These are phyloP conservation scores for Gynandropsis gynandra DNA, from an alignment of 345 rosid genomes.

Conservation along the genomic window DNA sequence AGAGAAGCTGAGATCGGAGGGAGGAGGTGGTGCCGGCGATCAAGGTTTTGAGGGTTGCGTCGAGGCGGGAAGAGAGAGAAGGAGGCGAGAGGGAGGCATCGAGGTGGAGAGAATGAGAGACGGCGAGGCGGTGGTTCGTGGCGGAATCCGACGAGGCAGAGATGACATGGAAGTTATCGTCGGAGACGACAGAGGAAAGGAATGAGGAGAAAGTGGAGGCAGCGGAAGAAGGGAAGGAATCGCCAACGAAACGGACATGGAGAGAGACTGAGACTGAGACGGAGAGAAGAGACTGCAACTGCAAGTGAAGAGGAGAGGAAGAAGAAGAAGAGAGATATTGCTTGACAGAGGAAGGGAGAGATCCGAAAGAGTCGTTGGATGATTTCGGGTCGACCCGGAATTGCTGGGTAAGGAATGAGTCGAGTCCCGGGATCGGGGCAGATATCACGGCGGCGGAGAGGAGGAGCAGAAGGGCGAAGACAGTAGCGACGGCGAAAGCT, in stretches of 20 bases:
- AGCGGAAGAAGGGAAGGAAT: conserved; percentile 48
- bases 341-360: conserved; percentile 53
- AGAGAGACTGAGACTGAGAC: conserved; percentile 47
- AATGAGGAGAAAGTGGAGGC: conserved; percentile 38
- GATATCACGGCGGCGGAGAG: conserved; percentile 17
- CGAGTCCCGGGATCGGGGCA: conserved; percentile 46
- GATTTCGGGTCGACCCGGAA: conserved; percentile 56
- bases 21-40: conserved; percentile 41
- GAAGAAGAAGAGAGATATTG: conserved; percentile 45
- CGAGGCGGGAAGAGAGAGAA: conserved; percentile 42
- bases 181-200: conserved; percentile 34
- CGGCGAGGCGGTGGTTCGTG: conserved; percentile 28
- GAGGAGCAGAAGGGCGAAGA: conserved; percentile 22
- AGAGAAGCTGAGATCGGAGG: conserved; percentile 53
- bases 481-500: conserved; percentile 23
- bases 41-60: conserved; percentile 35
- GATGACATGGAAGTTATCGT: conserved; percentile 35
- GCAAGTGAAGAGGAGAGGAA: conserved; percentile 26
- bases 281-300: conserved; percentile 40
- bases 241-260: conserved; percentile 58
- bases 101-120: conserved; percentile 44
- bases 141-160: conserved; percentile 34
- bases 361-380: conserved; percentile 51
- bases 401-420: conserved; percentile 49
- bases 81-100: conserved; percentile 40